phyloP scores from a whole-genome alignment of 1,284 basidiomycete genomes.

The Sanguinoderma infundibulare region DNA sequence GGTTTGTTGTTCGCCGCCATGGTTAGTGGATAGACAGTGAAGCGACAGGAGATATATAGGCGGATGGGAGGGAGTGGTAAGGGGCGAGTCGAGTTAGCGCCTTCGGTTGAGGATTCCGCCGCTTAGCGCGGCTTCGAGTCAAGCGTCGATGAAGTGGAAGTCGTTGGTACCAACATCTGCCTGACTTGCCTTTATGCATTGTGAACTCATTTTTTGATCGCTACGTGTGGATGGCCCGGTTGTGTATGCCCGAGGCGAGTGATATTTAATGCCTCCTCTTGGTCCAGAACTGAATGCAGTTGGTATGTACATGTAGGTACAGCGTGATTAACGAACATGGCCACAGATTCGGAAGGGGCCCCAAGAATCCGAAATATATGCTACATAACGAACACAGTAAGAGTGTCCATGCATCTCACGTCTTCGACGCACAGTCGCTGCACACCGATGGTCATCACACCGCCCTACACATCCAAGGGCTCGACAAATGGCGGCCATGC shows the following conservation, averaged over 20 bases:
- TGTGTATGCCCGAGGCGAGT: no score
- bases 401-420: not conserved
- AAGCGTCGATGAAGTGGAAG: no score
- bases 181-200: no score
- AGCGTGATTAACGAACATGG: no score
- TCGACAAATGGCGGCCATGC: slow-evolving; percentile 6
- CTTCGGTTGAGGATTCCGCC: no score
- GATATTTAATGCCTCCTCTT: no score
- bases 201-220: no score
- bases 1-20: slow-evolving; percentile 61
- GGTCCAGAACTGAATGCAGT: no score
- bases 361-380: not conserved
- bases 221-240: no score
- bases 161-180: no score
- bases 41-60: not conserved
- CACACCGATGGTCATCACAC: not conserved
- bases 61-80: not conserved
- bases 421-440: not conserved
- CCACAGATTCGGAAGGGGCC: not conserved
- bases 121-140: no score
- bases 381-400: not conserved
- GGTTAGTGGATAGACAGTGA: not conserved
- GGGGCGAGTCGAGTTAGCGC: not conserved
- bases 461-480: slow-evolving; percentile 1
- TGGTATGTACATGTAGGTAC: no score